These are phyloP conservation scores for Cladorrhinum sp. DNA, from an alignment of 2,329 filamentous ascomycete species.

Conservation along the genomic window DNA sequence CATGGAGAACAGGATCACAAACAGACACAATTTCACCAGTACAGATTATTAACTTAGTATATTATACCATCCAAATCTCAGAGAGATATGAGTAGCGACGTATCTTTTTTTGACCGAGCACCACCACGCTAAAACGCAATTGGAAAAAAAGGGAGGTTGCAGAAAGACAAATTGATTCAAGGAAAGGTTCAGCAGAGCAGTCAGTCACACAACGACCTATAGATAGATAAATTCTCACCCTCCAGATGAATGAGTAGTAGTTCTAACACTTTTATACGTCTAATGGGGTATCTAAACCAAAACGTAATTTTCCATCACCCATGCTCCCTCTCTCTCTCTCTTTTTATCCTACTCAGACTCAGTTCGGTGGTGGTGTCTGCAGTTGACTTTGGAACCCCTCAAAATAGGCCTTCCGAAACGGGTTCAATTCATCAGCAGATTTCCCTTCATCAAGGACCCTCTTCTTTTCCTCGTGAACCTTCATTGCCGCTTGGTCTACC, in stretches of 20 bases:
- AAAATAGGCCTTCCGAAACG: conserved; percentile 59
- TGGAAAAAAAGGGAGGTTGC: too few species aligned
- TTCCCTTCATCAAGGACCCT: conserved; percentile 36
- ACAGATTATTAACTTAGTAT: not conserved
- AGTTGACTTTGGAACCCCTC: conserved; percentile 45
- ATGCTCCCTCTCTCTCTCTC: not conserved
- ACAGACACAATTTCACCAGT: not conserved
- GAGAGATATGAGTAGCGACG: too few species aligned
- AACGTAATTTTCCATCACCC: not conserved
- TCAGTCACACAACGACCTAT: too few species aligned
- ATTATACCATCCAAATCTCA: not conserved
- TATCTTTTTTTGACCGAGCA: too few species aligned
- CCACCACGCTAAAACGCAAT: too few species aligned
- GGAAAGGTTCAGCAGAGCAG: too few species aligned
- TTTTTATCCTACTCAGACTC: not conserved
- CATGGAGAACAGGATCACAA: not conserved
- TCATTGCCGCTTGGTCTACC: conserved; percentile 46
- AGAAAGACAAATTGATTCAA: too few species aligned
- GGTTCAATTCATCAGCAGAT: conserved; percentile 58
- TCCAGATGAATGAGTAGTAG: too few species aligned
- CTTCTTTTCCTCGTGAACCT: conserved; percentile 31
- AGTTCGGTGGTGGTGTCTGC: conserved; percentile 8
- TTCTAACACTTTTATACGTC: not conserved
- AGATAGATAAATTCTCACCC: too few species aligned
- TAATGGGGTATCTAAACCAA: not conserved